Percentiles rank a stretch among this genome's conserved stretches.
Evolutionary conservation across 805 yeast species (phyloP).

Genomic region (Yamadazyma laniorum): DNA sequence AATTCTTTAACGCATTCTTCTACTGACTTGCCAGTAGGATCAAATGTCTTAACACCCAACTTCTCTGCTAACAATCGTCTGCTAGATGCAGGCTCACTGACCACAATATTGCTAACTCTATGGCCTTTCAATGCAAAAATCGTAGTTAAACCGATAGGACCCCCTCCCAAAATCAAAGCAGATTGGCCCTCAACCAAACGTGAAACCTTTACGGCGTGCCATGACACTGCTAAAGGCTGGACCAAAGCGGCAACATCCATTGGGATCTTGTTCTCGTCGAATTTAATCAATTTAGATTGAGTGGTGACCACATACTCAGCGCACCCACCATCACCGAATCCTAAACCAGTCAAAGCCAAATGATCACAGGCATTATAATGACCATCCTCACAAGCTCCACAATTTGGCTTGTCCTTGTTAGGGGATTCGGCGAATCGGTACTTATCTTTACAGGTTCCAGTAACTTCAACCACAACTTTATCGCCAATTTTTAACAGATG

Average conservation of each 20-base stretch:
- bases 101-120: constrained; percentile 40
- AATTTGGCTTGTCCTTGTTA: constrained; percentile 21
- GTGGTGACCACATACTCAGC: constrained; percentile 48
- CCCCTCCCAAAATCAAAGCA: constrained; percentile 58
- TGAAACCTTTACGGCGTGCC: constrained; percentile 55
- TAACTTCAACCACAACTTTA: constrained; percentile 62
- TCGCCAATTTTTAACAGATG: constrained; percentile 55
- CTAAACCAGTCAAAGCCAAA: constrained; percentile 52
- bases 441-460: constrained; percentile 55
- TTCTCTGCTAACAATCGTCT: constrained; percentile 56
- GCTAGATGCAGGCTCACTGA: constrained; percentile 55
- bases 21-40: constrained; percentile 43
- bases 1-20: constrained; percentile 37
- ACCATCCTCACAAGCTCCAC: constrained; percentile 52
- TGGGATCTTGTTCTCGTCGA: constrained; percentile 40
- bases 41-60: constrained; percentile 48
- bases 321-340: constrained; percentile 56
- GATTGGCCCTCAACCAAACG: constrained; percentile 40
- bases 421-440: constrained; percentile 36
- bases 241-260: constrained; percentile 50
- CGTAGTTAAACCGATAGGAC: constrained; percentile 62
- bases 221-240: constrained; percentile 59
- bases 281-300: constrained; percentile 36
- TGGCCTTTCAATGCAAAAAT: constrained; percentile 51
- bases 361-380: constrained; percentile 51